A percentile compares a stretch with the other conserved stretches of the same genome.
phyloP scores from a whole-genome alignment of 306 rosid genomes.

The Cucumis sativus region Cucumber_9930_V3 NC_026660.2:14654501-14655000 shows the following conservation, averaged over 20 bases:
- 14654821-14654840: constrained; percentile 28
- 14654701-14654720: constrained; percentile 22
- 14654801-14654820: constrained; percentile 21
- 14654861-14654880: constrained; percentile 20
- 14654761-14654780: constrained; percentile 27
- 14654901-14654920: constrained; percentile 30
- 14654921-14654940: constrained; percentile 32
- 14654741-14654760: constrained; percentile 27
- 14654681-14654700: constrained; percentile 28
- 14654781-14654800: constrained; percentile 23
- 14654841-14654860: constrained; percentile 34
- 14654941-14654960: constrained; percentile 28
- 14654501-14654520: constrained; percentile 24
- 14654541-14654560: constrained; percentile 25
- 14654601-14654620: constrained; percentile 24
- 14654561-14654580: constrained; percentile 22
- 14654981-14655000: constrained; percentile 25
- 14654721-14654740: constrained; percentile 27
- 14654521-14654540: constrained; percentile 21
- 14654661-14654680: constrained; percentile 16
- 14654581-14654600: constrained; percentile 31
- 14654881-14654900: constrained; percentile 34
- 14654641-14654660: constrained; percentile 28
- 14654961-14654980: constrained; percentile 24
- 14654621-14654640: constrained; percentile 23